These are phyloP conservation scores for Hemisphaericaspora lyxosophila DNA, from an alignment of 1,139 yeast genomes.

Conservation along the genomic window DNA sequence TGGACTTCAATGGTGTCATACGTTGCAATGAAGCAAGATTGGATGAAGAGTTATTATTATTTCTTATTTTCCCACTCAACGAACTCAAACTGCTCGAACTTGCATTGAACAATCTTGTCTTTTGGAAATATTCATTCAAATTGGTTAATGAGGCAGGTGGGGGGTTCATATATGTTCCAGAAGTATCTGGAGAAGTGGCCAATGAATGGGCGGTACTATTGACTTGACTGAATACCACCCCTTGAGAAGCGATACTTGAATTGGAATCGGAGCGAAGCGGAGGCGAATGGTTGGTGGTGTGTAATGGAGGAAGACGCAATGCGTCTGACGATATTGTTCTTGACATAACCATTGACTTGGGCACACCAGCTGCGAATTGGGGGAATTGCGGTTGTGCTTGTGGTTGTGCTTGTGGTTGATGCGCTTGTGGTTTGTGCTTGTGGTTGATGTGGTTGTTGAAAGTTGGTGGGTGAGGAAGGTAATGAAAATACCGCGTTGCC, in stretches of 20 bases:
- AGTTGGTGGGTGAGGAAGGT: constrained; percentile 28
- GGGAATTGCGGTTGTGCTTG: no score
- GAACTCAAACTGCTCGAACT: constrained; percentile 27
- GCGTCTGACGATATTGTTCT: constrained; percentile 14
- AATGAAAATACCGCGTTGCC: constrained; percentile 27
- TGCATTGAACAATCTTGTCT: constrained; percentile 22
- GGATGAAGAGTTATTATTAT: constrained; percentile 18
- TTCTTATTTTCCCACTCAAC: constrained; percentile 22
- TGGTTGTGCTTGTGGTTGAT: constrained; percentile 1
- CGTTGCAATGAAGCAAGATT: constrained; percentile 29
- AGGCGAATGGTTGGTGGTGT: constrained; percentile 7
- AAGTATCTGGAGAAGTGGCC: constrained; percentile 35
- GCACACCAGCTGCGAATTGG: neutral
- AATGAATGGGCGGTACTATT: constrained; percentile 27
- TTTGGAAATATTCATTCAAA: constrained; percentile 34
- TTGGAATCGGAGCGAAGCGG: constrained; percentile 13
- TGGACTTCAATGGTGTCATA: constrained; percentile 42
- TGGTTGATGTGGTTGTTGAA: constrained; percentile 10
- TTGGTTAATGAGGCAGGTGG: constrained; percentile 26
- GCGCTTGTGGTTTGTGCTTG: constrained; percentile 7
- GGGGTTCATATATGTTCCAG: constrained; percentile 7
- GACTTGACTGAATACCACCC: constrained; percentile 21
- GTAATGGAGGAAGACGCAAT: constrained; percentile 11
- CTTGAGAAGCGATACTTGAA: constrained; percentile 13
- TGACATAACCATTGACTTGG: constrained; percentile 8